Conservation (phyloP, 495 filamentous ascomycete genomes). For the Hypoxylon lenormandii region DNA sequence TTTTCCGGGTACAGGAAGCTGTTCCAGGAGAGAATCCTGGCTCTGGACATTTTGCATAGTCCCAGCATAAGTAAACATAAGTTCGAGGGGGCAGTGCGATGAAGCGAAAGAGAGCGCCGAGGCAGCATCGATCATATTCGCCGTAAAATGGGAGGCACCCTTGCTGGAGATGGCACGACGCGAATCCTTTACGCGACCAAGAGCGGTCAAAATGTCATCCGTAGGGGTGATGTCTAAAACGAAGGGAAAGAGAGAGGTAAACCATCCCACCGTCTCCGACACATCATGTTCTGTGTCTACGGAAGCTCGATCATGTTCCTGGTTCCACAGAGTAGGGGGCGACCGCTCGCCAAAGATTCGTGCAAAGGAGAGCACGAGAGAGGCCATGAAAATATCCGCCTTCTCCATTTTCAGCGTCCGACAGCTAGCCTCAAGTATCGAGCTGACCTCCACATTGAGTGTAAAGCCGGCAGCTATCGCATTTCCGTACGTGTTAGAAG, state of each 20-base stretch:
- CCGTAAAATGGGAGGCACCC: conserved; percentile 60
- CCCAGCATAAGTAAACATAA: conserved; percentile 77
- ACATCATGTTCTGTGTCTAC: conserved; percentile 55
- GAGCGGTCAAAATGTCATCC: conserved; percentile 57
- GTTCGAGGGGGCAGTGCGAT: conserved; percentile 73
- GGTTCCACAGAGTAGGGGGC: conserved; percentile 66
- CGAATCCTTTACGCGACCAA: conserved; percentile 58
- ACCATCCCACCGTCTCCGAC: conserved; percentile 64
- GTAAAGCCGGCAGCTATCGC: conserved; percentile 56
- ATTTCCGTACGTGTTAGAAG: conserved; percentile 61
- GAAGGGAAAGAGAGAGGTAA: conserved; percentile 60
- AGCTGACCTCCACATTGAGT: conserved; percentile 58
- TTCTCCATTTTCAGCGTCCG: conserved; percentile 60
- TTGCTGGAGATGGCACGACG: conserved; percentile 55
- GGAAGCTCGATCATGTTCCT: conserved; percentile 60
- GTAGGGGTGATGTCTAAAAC: conserved; percentile 48
- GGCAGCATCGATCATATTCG: conserved; percentile 49
- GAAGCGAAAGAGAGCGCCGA: conserved; percentile 53
- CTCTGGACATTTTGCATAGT: conserved; percentile 72
- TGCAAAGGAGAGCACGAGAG: conserved; percentile 62
- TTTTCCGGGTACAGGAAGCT: conserved; percentile 59
- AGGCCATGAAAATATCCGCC: conserved; percentile 63
- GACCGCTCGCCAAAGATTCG: conserved; percentile 65
- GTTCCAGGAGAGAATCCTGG: conserved; percentile 70
- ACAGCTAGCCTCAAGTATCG: conserved; percentile 58